A percentile compares a stretch with the other conserved stretches of the same genome.
phyloP scores from a whole-genome alignment of 352 stramenopile genomes.

The Phytophthora tentaculata region DNA sequence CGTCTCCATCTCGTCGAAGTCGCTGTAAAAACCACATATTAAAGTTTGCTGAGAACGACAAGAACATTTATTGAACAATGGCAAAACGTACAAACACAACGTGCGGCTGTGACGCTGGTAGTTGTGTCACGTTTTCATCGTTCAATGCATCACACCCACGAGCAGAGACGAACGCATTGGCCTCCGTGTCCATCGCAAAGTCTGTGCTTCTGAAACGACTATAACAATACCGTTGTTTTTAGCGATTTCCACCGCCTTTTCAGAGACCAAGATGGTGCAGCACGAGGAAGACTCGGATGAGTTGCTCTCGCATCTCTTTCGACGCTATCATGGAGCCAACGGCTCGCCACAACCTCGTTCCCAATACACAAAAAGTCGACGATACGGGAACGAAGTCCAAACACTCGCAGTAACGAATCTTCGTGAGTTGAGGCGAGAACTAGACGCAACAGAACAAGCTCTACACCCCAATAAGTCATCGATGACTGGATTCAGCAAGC shows the following conservation, averaged over 20 bases:
- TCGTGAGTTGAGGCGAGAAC: conserved; percentile 26
- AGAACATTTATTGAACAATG: too few species aligned
- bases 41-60: too few species aligned
- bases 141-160: conserved; percentile 34
- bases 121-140: conserved; percentile 41
- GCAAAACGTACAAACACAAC: conserved; percentile 51
- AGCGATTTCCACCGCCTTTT: conserved; percentile 20
- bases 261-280: conserved; percentile 19
- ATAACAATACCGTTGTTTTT: not conserved
- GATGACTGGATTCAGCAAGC: not conserved
- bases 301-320: conserved; percentile 34
- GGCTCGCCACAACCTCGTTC: not conserved
- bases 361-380: conserved; percentile 12
- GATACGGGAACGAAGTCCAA: conserved; percentile 9
- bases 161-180: conserved; percentile 13
- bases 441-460: conserved; percentile 28
- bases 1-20: conserved; percentile 42
- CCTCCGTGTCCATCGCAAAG: conserved; percentile 20
- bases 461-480: conserved; percentile 15
- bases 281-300: conserved; percentile 35
- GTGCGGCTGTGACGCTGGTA: conserved; percentile 39
- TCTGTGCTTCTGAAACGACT: conserved; percentile 21
- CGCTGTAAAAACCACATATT: conserved; percentile 23
- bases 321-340: conserved; percentile 25
- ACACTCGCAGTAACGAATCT: conserved; percentile 43